phyloP scores from a whole-genome alignment of 805 yeast genomes.

The Candida yuanshanica region DNA sequence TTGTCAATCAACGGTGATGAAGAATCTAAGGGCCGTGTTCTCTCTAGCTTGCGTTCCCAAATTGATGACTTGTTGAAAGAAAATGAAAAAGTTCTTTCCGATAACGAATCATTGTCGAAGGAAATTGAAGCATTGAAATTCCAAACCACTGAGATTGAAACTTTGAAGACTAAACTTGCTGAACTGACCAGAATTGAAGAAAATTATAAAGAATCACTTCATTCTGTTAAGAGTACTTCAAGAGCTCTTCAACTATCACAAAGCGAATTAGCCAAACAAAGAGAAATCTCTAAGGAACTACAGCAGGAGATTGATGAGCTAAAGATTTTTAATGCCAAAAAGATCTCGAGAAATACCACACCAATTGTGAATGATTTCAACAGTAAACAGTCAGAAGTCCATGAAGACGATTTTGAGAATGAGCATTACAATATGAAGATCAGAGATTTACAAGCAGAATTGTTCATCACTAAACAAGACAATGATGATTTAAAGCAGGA shows the following conservation, averaged over 20 bases:
- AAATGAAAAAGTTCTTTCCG: constrained; percentile 36
- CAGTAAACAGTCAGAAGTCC: constrained; percentile 24
- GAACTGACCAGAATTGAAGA: constrained; percentile 45
- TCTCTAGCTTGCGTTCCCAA: constrained; percentile 41
- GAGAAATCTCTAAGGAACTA: constrained; percentile 48
- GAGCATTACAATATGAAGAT: constrained; percentile 71
- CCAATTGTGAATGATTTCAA: constrained; percentile 19
- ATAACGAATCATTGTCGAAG: constrained; percentile 27
- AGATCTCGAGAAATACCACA: constrained; percentile 24
- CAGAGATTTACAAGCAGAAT: constrained; percentile 79
- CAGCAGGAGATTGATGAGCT: constrained; percentile 66
- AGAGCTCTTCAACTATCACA: constrained; percentile 71
- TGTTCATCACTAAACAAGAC: constrained; percentile 76
- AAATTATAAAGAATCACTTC: constrained; percentile 66
- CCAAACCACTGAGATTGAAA: constrained; percentile 22
- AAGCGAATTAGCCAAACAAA: constrained; percentile 59
- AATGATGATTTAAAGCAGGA: constrained; percentile 70
- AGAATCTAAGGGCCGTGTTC: constrained; percentile 12
- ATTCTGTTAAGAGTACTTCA: constrained; percentile 67
- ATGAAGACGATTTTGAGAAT: constrained; percentile 30
- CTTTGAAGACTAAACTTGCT: constrained; percentile 25
- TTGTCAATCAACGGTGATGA: neutral
- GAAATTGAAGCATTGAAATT: constrained; percentile 28
- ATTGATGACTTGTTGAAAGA: constrained; percentile 48
- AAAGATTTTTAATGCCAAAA: constrained; percentile 43